These are phyloP conservation scores for Plasmodium coatneyi DNA, from an alignment of 169 alveolate genomes.

Conservation along the genomic window DNA sequence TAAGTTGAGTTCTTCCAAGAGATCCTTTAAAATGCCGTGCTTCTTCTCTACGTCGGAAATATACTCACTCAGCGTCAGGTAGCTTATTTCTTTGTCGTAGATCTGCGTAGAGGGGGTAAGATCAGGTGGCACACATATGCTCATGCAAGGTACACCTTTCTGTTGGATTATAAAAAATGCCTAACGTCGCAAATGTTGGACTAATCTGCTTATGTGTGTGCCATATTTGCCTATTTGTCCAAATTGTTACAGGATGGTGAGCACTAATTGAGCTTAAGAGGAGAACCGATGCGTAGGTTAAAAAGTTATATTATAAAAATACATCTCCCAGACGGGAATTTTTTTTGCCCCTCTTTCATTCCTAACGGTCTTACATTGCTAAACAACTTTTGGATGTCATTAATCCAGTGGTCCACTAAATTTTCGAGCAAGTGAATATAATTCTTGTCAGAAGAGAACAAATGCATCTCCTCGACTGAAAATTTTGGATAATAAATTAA, in stretches of 20 bases:
- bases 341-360: background rate
- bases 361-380: slow-evolving; percentile 22
- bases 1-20: slow-evolving; percentile 47
- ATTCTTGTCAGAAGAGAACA: slow-evolving; percentile 26
- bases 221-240: background rate
- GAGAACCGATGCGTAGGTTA: background rate
- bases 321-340: background rate
- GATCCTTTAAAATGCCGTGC: slow-evolving; percentile 51
- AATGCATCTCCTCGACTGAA: slow-evolving; percentile 5
- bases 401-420: slow-evolving; percentile 58
- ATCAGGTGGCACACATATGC: background rate
- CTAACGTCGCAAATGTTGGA: background rate
- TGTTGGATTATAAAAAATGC: background rate
- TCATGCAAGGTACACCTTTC: background rate
- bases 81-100: slow-evolving; percentile 24
- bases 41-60: slow-evolving; percentile 61
- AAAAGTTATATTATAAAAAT: background rate
- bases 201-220: background rate
- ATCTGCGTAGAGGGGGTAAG: slow-evolving; percentile 3
- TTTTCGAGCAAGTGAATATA: slow-evolving; percentile 48
- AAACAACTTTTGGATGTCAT: slow-evolving; percentile 47
- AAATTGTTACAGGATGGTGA: background rate
- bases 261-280: background rate
- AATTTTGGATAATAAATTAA: slow-evolving; percentile 68
- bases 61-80: slow-evolving; percentile 62